Percentiles rank a stretch among this genome's conserved stretches.
Evolutionary conservation across 2,329 filamentous ascomycete species (phyloP).

Genomic region (Arthrobotrys musiformis): DNA sequence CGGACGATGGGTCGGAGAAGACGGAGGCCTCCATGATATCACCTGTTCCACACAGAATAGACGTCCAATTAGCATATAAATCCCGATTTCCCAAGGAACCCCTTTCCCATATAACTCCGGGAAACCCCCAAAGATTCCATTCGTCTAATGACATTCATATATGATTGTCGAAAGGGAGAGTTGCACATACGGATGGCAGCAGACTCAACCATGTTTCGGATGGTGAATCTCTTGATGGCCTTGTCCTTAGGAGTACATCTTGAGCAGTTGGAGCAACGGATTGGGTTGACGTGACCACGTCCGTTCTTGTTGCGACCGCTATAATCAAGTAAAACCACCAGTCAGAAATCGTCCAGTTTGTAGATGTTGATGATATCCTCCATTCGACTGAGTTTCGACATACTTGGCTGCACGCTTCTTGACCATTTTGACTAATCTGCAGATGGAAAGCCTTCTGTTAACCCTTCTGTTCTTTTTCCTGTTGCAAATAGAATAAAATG

Average conservation of each 20-base stretch:
- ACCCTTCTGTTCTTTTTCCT: constrained; percentile 1
- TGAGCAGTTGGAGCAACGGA: constrained; percentile 89
- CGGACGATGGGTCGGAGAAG: constrained; percentile 70
- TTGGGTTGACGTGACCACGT: constrained; percentile 99
- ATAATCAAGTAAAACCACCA: constrained; percentile 58
- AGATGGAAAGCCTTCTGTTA: constrained; percentile 29
- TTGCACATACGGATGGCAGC: constrained; percentile 93
- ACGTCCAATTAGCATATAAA: background rate
- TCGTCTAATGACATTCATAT: no score
- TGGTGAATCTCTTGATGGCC: constrained; percentile 99
- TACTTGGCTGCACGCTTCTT: constrained; percentile 82
- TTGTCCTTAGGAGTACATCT: constrained; percentile 96
- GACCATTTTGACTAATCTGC: constrained; percentile 68
- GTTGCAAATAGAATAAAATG: constrained; percentile 2
- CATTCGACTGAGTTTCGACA: constrained; percentile 60
- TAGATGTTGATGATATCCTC: constrained; percentile 1
- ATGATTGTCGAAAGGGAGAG: background rate
- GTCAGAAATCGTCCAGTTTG: constrained; percentile 37
- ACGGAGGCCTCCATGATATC: constrained; percentile 99
- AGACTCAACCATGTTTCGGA: constrained; percentile 99
- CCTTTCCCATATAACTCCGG: background rate
- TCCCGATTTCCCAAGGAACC: background rate
- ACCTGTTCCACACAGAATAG: constrained; percentile 70
- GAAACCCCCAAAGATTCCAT: background rate
- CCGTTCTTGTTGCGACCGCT: constrained; percentile 99